Base-by-base conservation (phyloP, 2,329 filamentous ascomycete genomes). In the Cordyceps farinosa region DNA sequence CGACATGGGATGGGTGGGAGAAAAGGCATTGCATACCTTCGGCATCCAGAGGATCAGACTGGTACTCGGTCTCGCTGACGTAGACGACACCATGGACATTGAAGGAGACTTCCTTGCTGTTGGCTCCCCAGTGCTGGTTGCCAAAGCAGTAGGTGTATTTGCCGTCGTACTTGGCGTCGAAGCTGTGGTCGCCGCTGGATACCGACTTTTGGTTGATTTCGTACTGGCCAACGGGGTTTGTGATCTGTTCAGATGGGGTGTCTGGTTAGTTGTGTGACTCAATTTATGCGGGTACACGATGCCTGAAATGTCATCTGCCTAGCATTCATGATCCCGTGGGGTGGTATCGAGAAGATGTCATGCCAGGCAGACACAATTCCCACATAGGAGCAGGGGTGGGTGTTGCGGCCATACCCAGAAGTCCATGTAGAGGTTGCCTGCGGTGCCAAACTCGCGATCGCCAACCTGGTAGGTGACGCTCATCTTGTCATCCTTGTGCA, bases 81-180 rank as follows among this genome's bases (percentile, higher is more conserved):
- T 98, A 99, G 74, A 99, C 94, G 68, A 99, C 92, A 70, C 95
- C 95, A 79, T 99, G 95, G 59, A 99, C 95, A 77, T 99, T 99
- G 87, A 99, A 99, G 63, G 92, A 96, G 61, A 99, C 94, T 78
- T 99, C 95, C 80, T 99, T 99, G 75, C 87, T 96, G 77, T 92
- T 92, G 64, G 93, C 92, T 64, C 91, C 91, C 92, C 94, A 99
- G 77, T 95, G 90, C 82, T 98, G 94, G 79, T 99, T 99, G 79
- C 95, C 96, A 81, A 99, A 99, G 87, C 95, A 99, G 87, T 99
- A 99, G 64, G 86, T 82, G 81, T 90, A 97, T 79, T 90, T 92
- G 68, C 95, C 95, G 76, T 99, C 93, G 73, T 87, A 80, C 70
- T 84, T 82, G 58, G 95, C 93, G 45, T 87, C 90, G 79, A 99